Conservation (phyloP, 1,284 basidiomycete genomes). For the Boletus nobilissimus region DNA sequence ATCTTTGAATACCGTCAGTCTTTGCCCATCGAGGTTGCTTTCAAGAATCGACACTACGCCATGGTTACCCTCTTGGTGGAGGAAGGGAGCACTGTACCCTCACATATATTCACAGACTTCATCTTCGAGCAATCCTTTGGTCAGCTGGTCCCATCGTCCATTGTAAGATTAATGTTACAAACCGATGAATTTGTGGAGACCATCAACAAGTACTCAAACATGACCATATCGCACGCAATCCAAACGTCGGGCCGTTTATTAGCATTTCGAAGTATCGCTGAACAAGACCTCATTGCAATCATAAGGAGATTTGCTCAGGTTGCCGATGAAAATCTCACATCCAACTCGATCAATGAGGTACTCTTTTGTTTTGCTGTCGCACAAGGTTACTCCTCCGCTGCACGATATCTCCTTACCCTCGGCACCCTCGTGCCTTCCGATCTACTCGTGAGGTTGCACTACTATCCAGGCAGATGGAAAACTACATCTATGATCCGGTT, state of each 20-base stretch:
- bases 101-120: slow-evolving; percentile 1
- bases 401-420: background rate
- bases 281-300: background rate
- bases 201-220: too few relatives aligned
- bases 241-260: background rate
- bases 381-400: background rate
- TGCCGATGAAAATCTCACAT: background rate
- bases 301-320: slow-evolving; percentile 2
- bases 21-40: slow-evolving; percentile 4
- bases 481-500: background rate
- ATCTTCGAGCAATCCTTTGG: background rate
- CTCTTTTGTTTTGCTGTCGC: background rate
- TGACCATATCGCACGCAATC: too few relatives aligned
- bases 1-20: background rate
- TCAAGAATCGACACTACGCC: background rate
- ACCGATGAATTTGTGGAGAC: slow-evolving; percentile 3
- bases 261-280: background rate
- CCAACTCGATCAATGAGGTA: background rate
- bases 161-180: background rate
- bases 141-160: background rate
- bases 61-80: background rate
- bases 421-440: background rate
- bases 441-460: background rate
- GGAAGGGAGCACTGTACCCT: slow-evolving; percentile 7
- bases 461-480: background rate